Evolutionary conservation across 1,139 yeast species (phyloP).

Genomic region (Ogataea hybrid): DNA sequence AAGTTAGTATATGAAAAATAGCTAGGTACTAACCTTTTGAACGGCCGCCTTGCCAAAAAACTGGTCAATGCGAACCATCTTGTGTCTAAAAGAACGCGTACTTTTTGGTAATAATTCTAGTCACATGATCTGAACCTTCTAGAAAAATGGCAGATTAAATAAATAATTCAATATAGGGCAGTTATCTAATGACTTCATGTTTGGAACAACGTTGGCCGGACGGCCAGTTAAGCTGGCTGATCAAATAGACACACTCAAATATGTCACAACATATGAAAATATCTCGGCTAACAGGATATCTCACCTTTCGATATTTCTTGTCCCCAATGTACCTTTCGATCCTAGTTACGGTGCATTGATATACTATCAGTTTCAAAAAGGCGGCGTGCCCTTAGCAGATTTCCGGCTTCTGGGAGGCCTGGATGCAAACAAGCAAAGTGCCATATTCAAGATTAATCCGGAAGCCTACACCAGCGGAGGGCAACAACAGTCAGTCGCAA

Average conservation of each 20-base stretch:
- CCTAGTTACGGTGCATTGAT: conserved; percentile 76
- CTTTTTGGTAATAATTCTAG: conserved; percentile 1
- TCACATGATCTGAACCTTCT: conserved; percentile 13
- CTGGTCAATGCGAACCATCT: conserved; percentile 21
- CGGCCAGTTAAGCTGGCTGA: conserved; percentile 32
- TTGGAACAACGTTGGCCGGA: conserved; percentile 33
- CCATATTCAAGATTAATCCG: conserved; percentile 73
- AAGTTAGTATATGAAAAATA: not conserved
- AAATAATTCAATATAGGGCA: not conserved
- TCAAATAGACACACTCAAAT: conserved; percentile 30
- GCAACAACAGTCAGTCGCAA: conserved; percentile 5
- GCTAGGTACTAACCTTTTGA: conserved; percentile 13
- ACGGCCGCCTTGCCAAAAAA: conserved; percentile 23
- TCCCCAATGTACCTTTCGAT: conserved; percentile 52
- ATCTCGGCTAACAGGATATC: conserved; percentile 28
- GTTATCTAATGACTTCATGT: conserved; percentile 23
- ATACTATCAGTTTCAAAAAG: conserved; percentile 76
- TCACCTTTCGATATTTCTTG: conserved; percentile 32
- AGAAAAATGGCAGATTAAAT: conserved; percentile 7
- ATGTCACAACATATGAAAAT: conserved; percentile 27
- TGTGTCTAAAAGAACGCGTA: conserved; percentile 2
- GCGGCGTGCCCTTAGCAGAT: conserved; percentile 40
- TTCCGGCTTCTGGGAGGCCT: conserved; percentile 79
- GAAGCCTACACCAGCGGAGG: conserved; percentile 22
- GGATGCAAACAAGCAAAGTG: conserved; percentile 77